Percentiles rank a stretch among this genome's conserved stretches.
Conservation (phyloP, 2,329 filamentous ascomycete genomes). For the Rutstroemia sp. region DNA sequence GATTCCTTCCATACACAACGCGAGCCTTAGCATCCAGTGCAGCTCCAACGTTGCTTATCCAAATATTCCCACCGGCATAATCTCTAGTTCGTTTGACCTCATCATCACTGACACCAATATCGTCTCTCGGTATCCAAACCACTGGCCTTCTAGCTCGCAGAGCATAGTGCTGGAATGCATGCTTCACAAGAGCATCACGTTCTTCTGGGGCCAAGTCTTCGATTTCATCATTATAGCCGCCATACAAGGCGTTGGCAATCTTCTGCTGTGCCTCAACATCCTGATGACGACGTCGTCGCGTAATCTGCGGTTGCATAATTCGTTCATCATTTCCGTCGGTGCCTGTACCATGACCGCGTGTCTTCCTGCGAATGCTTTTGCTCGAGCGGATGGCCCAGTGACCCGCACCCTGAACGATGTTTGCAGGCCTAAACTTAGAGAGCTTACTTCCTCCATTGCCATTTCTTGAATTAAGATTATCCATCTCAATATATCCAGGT, state of each 20-base stretch:
- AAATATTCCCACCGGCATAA: slow-evolving; percentile 51
- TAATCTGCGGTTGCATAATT: slow-evolving; percentile 4
- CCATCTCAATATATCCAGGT: slow-evolving; percentile 34
- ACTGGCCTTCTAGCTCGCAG: slow-evolving; percentile 77
- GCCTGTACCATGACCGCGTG: slow-evolving; percentile 40
- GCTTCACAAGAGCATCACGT: slow-evolving; percentile 73
- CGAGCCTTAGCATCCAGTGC: slow-evolving; percentile 76
- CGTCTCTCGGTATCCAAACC: slow-evolving; percentile 90
- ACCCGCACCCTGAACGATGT: slow-evolving; percentile 21
- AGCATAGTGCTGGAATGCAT: slow-evolving; percentile 87
- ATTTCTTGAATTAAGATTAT: slow-evolving; percentile 35
- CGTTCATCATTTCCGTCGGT: slow-evolving; percentile 32
- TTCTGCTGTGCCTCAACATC: slow-evolving; percentile 65
- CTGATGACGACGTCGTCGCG: slow-evolving; percentile 39
- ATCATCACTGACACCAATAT: slow-evolving; percentile 84
- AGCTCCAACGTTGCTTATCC: slow-evolving; percentile 91
- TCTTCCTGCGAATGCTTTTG: slow-evolving; percentile 30
- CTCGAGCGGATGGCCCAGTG: slow-evolving; percentile 22
- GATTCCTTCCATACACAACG: slow-evolving; percentile 77
- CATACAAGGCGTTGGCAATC: slow-evolving; percentile 76
- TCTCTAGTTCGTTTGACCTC: slow-evolving; percentile 75
- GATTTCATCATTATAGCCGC: slow-evolving; percentile 83
- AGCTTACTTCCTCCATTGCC: slow-evolving; percentile 9
- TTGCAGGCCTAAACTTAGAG: slow-evolving; percentile 25
- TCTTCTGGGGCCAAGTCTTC: slow-evolving; percentile 90